Percentiles rank a stretch among this genome's conserved stretches.
These are phyloP conservation scores for Eucalyptus polybractea DNA, from an alignment of 345 rosid species.

Conservation along the genomic window DNA sequence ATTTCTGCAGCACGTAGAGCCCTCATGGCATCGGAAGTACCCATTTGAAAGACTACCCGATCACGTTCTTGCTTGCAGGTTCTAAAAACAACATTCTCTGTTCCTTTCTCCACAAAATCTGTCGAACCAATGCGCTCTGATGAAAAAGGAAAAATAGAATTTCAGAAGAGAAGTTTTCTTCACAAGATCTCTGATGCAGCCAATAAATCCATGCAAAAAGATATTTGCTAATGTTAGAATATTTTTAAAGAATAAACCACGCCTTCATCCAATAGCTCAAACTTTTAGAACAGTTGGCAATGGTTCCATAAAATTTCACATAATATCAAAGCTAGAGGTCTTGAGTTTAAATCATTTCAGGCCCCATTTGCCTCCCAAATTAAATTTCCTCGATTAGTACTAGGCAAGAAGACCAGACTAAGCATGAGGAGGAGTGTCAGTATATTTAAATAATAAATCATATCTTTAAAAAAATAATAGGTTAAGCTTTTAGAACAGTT, in stretches of 20 bases:
- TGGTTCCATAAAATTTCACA: too few species aligned
- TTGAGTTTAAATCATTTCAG: rapidly evolving
- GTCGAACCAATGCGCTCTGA: conserved; percentile 46
- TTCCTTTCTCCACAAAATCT: conserved; percentile 88
- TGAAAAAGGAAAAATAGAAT: not conserved
- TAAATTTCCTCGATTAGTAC: too few species aligned
- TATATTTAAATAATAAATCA: too few species aligned
- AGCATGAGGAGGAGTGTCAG: too few species aligned
- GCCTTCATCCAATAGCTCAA: too few species aligned
- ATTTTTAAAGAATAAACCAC: too few species aligned
- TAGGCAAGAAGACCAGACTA: too few species aligned
- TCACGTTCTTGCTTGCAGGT: conserved; percentile 57
- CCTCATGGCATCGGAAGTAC: conserved; percentile 92
- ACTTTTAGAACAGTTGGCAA: too few species aligned
- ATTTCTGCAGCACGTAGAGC: conserved; percentile 74
- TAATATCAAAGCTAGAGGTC: too few species aligned
- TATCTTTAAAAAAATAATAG: too few species aligned
- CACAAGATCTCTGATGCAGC: not conserved
- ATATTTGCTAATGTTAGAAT: not conserved
- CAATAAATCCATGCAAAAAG: not conserved
- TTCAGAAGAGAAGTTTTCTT: not conserved
- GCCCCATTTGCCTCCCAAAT: too few species aligned
- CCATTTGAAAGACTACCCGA: conserved; percentile 76
- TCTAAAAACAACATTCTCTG: conserved; percentile 66
- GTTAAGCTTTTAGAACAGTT: too few species aligned